Conservation (phyloP, 257 asterid species). For the Jasminum sambac region DNA sequence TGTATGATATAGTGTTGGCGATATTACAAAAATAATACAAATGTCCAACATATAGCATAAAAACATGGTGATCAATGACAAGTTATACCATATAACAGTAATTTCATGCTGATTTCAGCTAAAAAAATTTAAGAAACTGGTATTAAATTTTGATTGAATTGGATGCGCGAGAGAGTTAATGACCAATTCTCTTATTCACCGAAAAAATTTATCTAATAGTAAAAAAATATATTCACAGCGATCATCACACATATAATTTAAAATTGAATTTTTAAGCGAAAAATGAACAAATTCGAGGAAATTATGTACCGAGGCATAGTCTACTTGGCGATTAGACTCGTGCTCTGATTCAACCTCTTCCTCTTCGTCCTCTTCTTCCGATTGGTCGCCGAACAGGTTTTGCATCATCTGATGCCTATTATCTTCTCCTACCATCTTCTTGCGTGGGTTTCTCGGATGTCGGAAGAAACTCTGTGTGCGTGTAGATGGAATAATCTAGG, state of each 20-base stretch:
- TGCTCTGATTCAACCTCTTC: constrained; percentile 95
- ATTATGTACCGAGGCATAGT: constrained; percentile 64
- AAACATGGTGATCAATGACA: not conserved
- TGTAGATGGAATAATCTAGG: not conserved
- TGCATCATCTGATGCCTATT: constrained; percentile 99
- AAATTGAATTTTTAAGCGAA: not conserved
- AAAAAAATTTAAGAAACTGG: not conserved
- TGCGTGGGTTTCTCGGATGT: constrained; percentile 1
- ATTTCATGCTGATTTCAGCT: not conserved
- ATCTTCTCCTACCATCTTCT: constrained; percentile 86
- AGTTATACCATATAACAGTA: not conserved
- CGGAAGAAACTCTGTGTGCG: not conserved
- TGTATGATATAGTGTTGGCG: no score
- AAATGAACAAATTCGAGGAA: not conserved
- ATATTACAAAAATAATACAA: no score
- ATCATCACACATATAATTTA: not conserved
- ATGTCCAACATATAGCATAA: no score
- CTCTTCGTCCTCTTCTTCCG: constrained; percentile 92
- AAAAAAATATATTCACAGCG: not conserved
- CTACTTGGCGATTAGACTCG: constrained; percentile 90
- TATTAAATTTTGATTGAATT: not conserved
- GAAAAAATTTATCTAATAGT: no score
- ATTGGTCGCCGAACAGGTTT: constrained; percentile 95
- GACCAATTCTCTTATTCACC: not conserved
- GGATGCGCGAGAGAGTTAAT: not conserved